Percentiles rank a stretch among this genome's conserved stretches.
Evolutionary conservation across 768 basidiomycete species (phyloP).

Genomic region (Hemileccinum impolitum): DNA sequence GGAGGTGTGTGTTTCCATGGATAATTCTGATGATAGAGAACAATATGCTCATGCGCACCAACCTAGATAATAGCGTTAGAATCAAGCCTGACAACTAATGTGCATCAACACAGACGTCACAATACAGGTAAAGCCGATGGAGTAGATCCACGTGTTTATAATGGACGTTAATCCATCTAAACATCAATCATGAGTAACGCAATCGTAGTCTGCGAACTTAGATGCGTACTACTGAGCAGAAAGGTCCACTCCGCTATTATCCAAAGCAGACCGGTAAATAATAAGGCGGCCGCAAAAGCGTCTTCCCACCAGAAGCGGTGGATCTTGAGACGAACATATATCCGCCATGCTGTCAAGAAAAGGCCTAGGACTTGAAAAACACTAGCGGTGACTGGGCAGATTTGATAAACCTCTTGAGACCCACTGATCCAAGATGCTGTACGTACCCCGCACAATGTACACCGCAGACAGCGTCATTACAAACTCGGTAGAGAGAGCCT

Average conservation of each 20-base stretch:
- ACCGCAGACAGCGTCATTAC: neutral
- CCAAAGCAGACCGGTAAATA: constrained; percentile 13
- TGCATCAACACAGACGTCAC: constrained; percentile 1
- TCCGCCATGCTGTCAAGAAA: constrained; percentile 15
- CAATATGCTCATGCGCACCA: constrained; percentile 17
- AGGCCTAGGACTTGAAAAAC: constrained; percentile 15
- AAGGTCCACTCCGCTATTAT: constrained; percentile 10
- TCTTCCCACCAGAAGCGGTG: constrained; percentile 22
- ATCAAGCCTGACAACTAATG: neutral
- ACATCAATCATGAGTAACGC: neutral
- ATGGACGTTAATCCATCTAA: constrained; percentile 9
- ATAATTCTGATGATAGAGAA: constrained; percentile 19
- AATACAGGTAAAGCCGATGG: constrained; percentile 8
- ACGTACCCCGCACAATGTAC: constrained; percentile 8
- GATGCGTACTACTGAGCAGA: constrained; percentile 4
- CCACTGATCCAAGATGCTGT: no score
- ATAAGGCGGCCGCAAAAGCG: constrained; percentile 10
- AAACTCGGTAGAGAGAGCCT: neutral
- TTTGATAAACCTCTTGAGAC: neutral
- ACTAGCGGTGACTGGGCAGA: constrained; percentile 4
- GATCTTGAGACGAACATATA: constrained; percentile 16
- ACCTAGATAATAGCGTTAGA: constrained; percentile 5
- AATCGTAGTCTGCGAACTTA: neutral
- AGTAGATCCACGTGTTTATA: constrained; percentile 10
- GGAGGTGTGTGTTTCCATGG: neutral